These are phyloP conservation scores for Cynanchum wilfordii DNA, from an alignment of 257 asterid species.

Conservation along the genomic window DNA sequence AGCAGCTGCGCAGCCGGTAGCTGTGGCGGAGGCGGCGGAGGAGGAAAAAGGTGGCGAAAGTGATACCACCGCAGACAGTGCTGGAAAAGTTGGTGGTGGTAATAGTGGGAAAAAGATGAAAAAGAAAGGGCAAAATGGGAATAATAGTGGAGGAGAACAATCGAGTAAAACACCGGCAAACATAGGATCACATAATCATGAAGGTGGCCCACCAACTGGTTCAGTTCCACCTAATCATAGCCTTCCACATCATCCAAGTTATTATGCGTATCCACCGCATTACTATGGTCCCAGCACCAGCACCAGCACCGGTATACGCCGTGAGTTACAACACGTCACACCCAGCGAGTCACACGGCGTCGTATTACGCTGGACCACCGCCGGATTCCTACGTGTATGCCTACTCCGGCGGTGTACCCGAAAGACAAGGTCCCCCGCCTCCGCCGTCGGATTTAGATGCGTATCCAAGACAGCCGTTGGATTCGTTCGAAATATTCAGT, in stretches of 20 bases:
- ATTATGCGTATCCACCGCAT: constrained; percentile 24
- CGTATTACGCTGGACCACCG: constrained; percentile 47
- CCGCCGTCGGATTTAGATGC: constrained; percentile 35
- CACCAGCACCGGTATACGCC: constrained; percentile 35
- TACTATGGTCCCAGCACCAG: constrained; percentile 7
- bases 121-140: constrained; percentile 50
- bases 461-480: constrained; percentile 53
- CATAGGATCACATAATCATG: constrained; percentile 24
- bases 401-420: constrained; percentile 26
- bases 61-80: constrained; percentile 7
- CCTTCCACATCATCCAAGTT: constrained; percentile 34
- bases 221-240: constrained; percentile 19
- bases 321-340: constrained; percentile 63
- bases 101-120: constrained; percentile 46
- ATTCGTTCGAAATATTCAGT: constrained; percentile 71
- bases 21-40: constrained; percentile 31
- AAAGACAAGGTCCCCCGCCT: constrained; percentile 19
- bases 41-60: constrained; percentile 21
- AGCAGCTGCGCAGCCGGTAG: constrained; percentile 14
- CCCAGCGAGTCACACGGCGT: constrained; percentile 43
- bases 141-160: constrained; percentile 11
- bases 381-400: constrained; percentile 41
- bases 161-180: constrained; percentile 25
- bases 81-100: constrained; percentile 20
- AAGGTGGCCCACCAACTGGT: constrained; percentile 21